Evolutionary conservation across 768 basidiomycete genomes (phyloP).

Genomic region (Russula foetens): DNA sequence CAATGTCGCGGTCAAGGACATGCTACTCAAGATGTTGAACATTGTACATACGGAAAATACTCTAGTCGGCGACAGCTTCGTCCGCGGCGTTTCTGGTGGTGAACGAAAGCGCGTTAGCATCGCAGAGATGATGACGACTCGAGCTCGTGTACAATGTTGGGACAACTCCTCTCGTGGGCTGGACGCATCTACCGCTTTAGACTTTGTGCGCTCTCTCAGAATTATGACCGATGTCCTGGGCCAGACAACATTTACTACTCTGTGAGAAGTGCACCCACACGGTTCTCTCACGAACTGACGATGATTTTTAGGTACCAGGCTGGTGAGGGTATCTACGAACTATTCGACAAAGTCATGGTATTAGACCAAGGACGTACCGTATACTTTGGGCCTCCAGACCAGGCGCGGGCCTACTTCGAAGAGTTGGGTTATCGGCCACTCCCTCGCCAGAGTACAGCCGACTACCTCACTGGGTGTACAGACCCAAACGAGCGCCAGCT

Average conservation of each 20-base stretch:
- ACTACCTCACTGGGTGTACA: slow-evolving; percentile 80
- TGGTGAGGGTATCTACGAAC: slow-evolving; percentile 67
- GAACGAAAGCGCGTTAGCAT: slow-evolving; percentile 80
- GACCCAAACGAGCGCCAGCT: slow-evolving; percentile 83
- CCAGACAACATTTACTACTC: slow-evolving; percentile 71
- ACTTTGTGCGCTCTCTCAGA: slow-evolving; percentile 74
- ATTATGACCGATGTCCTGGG: slow-evolving; percentile 78
- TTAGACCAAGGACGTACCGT: slow-evolving; percentile 76
- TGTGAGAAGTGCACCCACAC: slow-evolving; percentile 35
- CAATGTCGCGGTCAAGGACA: slow-evolving; percentile 46
- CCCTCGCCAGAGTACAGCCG: slow-evolving; percentile 83
- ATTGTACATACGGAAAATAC: slow-evolving; percentile 75
- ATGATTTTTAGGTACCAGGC: slow-evolving; percentile 42
- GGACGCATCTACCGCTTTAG: slow-evolving; percentile 83
- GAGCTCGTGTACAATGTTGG: slow-evolving; percentile 77
- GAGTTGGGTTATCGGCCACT: slow-evolving; percentile 62
- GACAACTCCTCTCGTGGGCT: slow-evolving; percentile 79
- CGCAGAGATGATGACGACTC: slow-evolving; percentile 82
- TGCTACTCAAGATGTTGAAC: slow-evolving; percentile 73
- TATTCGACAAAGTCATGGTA: slow-evolving; percentile 87
- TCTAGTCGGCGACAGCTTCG: slow-evolving; percentile 81
- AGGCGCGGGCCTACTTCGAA: slow-evolving; percentile 77
- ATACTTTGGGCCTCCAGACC: slow-evolving; percentile 68
- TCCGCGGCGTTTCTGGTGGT: slow-evolving; percentile 78
- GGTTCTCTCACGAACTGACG: slow-evolving; percentile 24